Evolutionary conservation across 2,329 filamentous ascomycete genomes (phyloP), one percentile per base, ranked within the genome.

Genomic region (Aspergillus ochraceus): DNA sequence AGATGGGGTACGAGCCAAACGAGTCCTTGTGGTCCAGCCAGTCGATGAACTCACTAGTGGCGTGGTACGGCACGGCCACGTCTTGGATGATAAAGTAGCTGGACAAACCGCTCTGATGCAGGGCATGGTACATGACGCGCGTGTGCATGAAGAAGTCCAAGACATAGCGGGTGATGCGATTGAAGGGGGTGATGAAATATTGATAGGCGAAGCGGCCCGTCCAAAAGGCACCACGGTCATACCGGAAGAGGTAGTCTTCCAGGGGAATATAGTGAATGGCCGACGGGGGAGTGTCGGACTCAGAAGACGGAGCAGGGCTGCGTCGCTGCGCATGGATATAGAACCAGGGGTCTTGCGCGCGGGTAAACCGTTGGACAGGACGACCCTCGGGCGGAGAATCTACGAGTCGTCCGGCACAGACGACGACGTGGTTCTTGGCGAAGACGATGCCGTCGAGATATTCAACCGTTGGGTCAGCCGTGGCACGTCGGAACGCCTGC

Each of bases 391-490:
- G 80, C 0, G 80, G 61, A 0, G 76, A 69, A 54, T 89, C 78
- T 0, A 81, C 81, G 17, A 90, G 75, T 10, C 77, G 79, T 0
- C 89, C 89, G 0, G 81, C 79, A 70, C 88, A 88, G 49, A 91
- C 75, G 1, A 90, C 80, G 0, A 85, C 84, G 6, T 77, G 78
- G 19, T 79, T 76, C 14, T 76, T 74, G 0, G 84, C 81, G 69
- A 84, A 90, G n/a, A 87, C 77, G 49, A 91, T 88, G 1, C 82
- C 88, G 60, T 92, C 90, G 2, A 93, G 79, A 64, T 87, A 92
- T 61, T 91, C 88, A n/a, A 80, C 74, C 1, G 67, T 62, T 0
- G 68, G 62, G 49, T 81, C 74, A 0, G 68, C 57, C 6, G 77
- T 79, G 59, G 78, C 79, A 2, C 79, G 72, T 56, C 81, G 74